Percentiles rank a stretch among this genome's conserved stretches.
Conservation (phyloP, 306 rosid species). For the Cercis canadensis region DNA sequence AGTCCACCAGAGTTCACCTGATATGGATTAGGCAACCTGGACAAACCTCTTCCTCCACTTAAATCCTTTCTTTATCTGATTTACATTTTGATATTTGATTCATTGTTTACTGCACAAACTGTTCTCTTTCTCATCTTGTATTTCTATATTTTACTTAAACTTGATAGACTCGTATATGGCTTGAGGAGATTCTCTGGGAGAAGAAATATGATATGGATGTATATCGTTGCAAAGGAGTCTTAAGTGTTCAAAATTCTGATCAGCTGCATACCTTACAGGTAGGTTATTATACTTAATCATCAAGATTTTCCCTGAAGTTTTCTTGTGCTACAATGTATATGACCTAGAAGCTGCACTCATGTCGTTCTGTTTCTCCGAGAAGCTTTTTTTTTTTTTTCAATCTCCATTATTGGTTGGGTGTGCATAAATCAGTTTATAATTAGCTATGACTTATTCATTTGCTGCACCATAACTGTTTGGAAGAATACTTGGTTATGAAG, state of each 20-base stretch:
- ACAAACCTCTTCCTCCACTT: constrained; percentile 10
- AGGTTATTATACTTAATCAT: constrained; percentile 16
- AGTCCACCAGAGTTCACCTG: background rate
- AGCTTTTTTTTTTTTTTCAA: too few relatives aligned
- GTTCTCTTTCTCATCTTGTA: constrained; percentile 15
- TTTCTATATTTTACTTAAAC: constrained; percentile 20
- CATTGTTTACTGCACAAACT: constrained; percentile 4
- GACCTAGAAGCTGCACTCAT: too few relatives aligned
- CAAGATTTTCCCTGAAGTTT: too few relatives aligned
- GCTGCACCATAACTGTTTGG: too few relatives aligned
- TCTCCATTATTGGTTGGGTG: too few relatives aligned
- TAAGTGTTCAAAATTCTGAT: constrained; percentile 64
- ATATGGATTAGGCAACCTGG: background rate
- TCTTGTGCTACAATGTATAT: too few relatives aligned
- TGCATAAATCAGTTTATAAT: too few relatives aligned
- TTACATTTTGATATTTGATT: too few relatives aligned
- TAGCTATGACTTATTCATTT: too few relatives aligned
- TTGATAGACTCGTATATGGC: constrained; percentile 75
- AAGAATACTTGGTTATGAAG: too few relatives aligned
- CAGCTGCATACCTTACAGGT: constrained; percentile 93
- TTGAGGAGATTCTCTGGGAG: constrained; percentile 98
- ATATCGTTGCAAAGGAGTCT: constrained; percentile 91
- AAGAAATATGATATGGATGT: constrained; percentile 90
- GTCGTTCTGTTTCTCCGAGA: too few relatives aligned
- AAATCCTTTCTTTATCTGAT: constrained; percentile 1